Evolutionary conservation across 495 filamentous ascomycete species (phyloP).

Genomic region (Aspergillus nidulans): DNA sequence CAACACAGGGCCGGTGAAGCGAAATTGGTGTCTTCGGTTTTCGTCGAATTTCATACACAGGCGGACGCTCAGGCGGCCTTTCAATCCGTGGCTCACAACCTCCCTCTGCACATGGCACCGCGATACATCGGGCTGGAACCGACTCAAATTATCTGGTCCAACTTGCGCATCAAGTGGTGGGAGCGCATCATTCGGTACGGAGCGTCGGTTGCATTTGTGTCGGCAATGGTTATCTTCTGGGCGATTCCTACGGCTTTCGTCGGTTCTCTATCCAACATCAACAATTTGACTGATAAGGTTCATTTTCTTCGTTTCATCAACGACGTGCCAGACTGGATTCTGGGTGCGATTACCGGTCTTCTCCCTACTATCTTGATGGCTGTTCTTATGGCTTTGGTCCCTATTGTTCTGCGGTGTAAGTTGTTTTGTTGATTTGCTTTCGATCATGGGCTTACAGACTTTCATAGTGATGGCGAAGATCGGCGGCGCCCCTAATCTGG

Average conservation of each 20-base stretch:
- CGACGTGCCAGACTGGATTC: slow-evolving; percentile 62
- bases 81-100: slow-evolving; percentile 80
- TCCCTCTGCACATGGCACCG: slow-evolving; percentile 88
- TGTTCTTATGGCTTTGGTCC: slow-evolving; percentile 84
- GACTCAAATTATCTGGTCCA: slow-evolving; percentile 83
- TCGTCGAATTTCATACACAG: slow-evolving; percentile 83
- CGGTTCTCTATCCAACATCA: slow-evolving; percentile 82
- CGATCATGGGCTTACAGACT: neutral
- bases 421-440: neutral
- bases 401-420: slow-evolving; percentile 74
- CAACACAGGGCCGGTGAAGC: slow-evolving; percentile 66
- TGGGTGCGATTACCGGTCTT: slow-evolving; percentile 81
- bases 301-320: slow-evolving; percentile 70
- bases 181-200: slow-evolving; percentile 70
- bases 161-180: slow-evolving; percentile 85
- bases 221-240: slow-evolving; percentile 88
- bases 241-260: slow-evolving; percentile 81
- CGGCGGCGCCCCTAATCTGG: slow-evolving; percentile 70
- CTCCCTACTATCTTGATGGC: slow-evolving; percentile 76
- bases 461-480: slow-evolving; percentile 65
- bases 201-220: slow-evolving; percentile 64
- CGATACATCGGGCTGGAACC: slow-evolving; percentile 84
- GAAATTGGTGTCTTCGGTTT: slow-evolving; percentile 56
- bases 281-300: slow-evolving; percentile 55
- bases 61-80: slow-evolving; percentile 80